Evolutionary conservation across 164 flowering plant species (phyloP), one percentile per base, ranked within the genome.

Genomic region (Piper longum): DNA sequence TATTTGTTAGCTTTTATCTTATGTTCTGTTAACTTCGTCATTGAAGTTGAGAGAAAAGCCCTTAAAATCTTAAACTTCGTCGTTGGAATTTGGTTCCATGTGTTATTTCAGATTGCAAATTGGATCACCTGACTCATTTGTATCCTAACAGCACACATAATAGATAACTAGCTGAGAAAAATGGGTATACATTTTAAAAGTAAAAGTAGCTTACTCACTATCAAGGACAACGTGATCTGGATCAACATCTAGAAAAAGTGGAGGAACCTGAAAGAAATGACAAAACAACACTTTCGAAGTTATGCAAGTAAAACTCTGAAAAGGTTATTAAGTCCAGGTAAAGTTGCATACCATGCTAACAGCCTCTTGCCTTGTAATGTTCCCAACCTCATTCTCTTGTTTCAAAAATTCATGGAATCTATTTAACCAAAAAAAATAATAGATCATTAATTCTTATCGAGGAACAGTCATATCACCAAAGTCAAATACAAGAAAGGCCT

Each of bases 361-460:
- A 76, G 99, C 99, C 75, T 95, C 99, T 78, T 95, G 99, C 68
- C 99, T 81, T 56, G 97, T 95, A 64, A 95, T 85, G 72, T 87
- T 95, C 75, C 99, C 99, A 54, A 89, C 83, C 77, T 95, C 99
- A 85, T 91, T 91, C 75, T 85, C 96, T 70, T 77, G 86, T 82
- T 95, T 95, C 54, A 95, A 76, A 78, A 95, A 95, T 76, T 87
- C 85, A 68, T 91, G 96, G 70, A 95, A 90, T 88, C 97, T 95
- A 83, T 71, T 55, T 14, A 12, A 67, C 66, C 18, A 26, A 56
- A 17, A 41, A 54, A 45, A 39, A n/a, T n/a, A 58, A n/a, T 2
- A 63, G 17, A 36, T 13, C 54, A 63, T 8, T 48, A 9, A 8
- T 48, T 12, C 52, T 5, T 48, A 48, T 48, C 52, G 52, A 48